Conservation (phyloP, 768 basidiomycete species). For the Termitomyces sp. region DNA sequence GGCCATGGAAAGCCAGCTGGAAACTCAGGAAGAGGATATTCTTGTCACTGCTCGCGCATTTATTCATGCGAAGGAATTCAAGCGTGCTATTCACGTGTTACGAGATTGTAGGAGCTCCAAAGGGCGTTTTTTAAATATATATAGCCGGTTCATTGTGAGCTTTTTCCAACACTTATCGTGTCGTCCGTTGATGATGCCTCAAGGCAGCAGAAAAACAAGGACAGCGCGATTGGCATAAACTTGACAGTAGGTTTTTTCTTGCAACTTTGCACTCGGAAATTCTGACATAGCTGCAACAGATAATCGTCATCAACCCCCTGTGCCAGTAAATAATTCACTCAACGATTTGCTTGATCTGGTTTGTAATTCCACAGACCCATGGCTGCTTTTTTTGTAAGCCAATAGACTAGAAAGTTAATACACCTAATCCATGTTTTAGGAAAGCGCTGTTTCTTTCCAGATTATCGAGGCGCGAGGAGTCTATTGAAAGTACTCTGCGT, state of each 20-base stretch:
- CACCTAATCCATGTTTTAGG: constrained; percentile 33
- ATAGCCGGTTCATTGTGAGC: constrained; percentile 84
- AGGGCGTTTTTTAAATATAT: constrained; percentile 71
- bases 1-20: constrained; percentile 39
- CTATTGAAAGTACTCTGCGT: constrained; percentile 73
- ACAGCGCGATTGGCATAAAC: constrained; percentile 80
- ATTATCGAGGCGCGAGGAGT: constrained; percentile 75
- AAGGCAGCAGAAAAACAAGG: constrained; percentile 84
- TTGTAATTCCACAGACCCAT: constrained; percentile 63
- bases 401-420: not conserved
- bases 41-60: constrained; percentile 68
- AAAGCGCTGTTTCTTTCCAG: constrained; percentile 82
- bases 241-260: constrained; percentile 54
- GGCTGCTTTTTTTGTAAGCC: constrained; percentile 77
- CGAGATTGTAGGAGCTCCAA: constrained; percentile 63
- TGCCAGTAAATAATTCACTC: constrained; percentile 58
- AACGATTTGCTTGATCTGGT: constrained; percentile 57
- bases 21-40: constrained; percentile 65
- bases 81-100: constrained; percentile 64
- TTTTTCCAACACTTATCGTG: constrained; percentile 1
- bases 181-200: not conserved
- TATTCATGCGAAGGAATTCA: constrained; percentile 74
- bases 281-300: constrained; percentile 31
- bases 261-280: not conserved
- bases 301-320: constrained; percentile 63